Percentiles rank a stretch among this genome's conserved stretches.
Conservation (phyloP, 257 asterid species). For the Cinchona pubescens region DNA sequence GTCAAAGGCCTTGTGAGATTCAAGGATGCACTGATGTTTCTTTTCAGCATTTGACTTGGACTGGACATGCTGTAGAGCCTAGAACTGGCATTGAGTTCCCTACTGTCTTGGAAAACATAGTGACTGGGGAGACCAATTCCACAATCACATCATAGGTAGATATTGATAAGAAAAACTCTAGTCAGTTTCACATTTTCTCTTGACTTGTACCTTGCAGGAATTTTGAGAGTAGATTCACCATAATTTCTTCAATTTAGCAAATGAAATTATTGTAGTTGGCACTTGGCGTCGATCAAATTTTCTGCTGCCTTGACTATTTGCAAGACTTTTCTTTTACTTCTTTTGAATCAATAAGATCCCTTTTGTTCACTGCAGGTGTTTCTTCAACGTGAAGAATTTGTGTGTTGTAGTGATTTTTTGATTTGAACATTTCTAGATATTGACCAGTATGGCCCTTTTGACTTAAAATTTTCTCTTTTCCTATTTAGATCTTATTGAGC, state of each 20-base stretch:
- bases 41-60: slow-evolving; percentile 54
- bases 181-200: background rate
- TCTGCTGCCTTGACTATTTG: background rate
- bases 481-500: background rate
- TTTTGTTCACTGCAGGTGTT: background rate
- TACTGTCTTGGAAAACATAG: slow-evolving; percentile 53
- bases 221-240: background rate
- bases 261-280: background rate
- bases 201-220: background rate
- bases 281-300: background rate
- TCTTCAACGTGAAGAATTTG: background rate
- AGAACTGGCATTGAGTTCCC: slow-evolving; percentile 95
- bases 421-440: background rate
- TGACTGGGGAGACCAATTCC: slow-evolving; percentile 46
- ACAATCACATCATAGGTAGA: slow-evolving; percentile 73
- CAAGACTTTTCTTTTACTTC: background rate
- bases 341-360: background rate
- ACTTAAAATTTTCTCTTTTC: background rate
- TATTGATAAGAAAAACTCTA: background rate
- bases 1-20: slow-evolving; percentile 60
- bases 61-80: slow-evolving; percentile 65
- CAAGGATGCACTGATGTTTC: slow-evolving; percentile 46
- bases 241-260: background rate
- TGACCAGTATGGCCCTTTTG: background rate
- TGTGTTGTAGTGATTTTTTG: background rate